Percentiles rank a stretch among this genome's conserved stretches.
Conservation (phyloP, 1,284 basidiomycete species). For the Ustilago tritici region DNA sequence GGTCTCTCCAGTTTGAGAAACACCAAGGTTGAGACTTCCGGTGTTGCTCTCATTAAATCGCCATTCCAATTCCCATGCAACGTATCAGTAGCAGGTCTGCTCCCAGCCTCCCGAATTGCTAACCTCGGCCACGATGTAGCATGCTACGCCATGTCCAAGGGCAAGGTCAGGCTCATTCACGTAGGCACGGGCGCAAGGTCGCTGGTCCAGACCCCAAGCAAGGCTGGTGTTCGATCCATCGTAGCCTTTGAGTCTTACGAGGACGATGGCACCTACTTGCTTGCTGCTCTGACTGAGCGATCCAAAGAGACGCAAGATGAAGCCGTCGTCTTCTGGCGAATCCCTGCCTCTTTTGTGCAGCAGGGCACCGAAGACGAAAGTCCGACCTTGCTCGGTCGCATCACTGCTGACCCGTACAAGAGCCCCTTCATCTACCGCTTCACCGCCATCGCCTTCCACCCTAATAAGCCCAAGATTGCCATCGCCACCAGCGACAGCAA, state of each 20-base stretch:
- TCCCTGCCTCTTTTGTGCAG: conserved; percentile 22
- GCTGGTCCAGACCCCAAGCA: conserved; percentile 25
- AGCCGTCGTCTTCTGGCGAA: conserved; percentile 26
- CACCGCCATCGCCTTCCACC: conserved; percentile 34
- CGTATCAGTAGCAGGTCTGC: conserved; percentile 19
- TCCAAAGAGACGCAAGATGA: conserved; percentile 23
- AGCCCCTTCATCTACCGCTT: conserved; percentile 25
- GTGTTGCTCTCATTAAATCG: conserved; percentile 41
- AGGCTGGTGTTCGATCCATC: conserved; percentile 26
- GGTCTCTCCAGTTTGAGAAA: conserved; percentile 35
- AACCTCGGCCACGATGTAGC: conserved; percentile 26
- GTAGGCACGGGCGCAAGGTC: conserved; percentile 27
- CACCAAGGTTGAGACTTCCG: conserved; percentile 39
- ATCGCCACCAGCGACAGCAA: conserved; percentile 37
- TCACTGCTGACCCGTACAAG: conserved; percentile 24
- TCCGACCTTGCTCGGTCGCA: conserved; percentile 14
- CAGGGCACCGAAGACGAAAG: conserved; percentile 16
- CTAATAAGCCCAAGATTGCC: conserved; percentile 26
- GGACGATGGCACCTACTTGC: conserved; percentile 9
- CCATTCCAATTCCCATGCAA: conserved; percentile 30
- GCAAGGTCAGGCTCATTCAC: conserved; percentile 47
- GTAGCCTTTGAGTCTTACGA: conserved; percentile 18
- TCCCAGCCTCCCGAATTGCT: conserved; percentile 29
- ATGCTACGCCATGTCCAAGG: conserved; percentile 47
- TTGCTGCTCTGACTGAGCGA: conserved; percentile 30